Conservation (phyloP, 108 stramenopile species). For the Fragilariopsis cylindrus region DNA sequence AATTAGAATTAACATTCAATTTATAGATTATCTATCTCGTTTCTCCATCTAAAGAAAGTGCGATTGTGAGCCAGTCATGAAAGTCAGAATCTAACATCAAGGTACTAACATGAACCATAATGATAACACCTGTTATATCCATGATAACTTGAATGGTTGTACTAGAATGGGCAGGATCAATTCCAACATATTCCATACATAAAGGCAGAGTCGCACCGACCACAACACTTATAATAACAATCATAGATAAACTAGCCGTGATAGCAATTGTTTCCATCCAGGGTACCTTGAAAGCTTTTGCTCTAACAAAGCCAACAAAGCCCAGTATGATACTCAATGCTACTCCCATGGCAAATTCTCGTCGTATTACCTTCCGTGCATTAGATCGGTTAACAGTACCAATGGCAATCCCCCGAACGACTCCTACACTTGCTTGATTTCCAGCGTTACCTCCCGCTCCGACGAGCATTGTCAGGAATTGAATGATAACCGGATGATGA, state of each 20-base stretch:
- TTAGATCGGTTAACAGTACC: constrained; percentile 58
- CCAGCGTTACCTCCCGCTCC: constrained; percentile 93
- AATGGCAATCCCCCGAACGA: constrained; percentile 81
- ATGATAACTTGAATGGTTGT: constrained; percentile 93
- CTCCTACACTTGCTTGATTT: constrained; percentile 90
- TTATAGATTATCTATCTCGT: not conserved
- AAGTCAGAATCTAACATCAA: constrained; percentile 28
- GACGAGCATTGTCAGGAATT: constrained; percentile 92
- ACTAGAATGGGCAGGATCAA: constrained; percentile 88
- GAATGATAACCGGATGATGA: constrained; percentile 82
- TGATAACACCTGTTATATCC: constrained; percentile 90
- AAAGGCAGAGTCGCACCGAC: constrained; percentile 82
- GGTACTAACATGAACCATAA: constrained; percentile 55
- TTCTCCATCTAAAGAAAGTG: not conserved
- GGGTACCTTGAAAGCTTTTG: constrained; percentile 64
- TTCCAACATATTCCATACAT: constrained; percentile 66
- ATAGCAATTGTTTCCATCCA: constrained; percentile 75
- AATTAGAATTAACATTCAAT: too few species aligned
- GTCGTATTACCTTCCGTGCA: constrained; percentile 38
- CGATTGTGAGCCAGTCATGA: not conserved
- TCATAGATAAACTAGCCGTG: constrained; percentile 65
- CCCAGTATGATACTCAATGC: constrained; percentile 61
- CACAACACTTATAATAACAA: constrained; percentile 76
- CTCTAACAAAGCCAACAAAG: constrained; percentile 69
- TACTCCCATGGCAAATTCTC: constrained; percentile 69